Conservation (phyloP, 306 rosid species). For the Quercus parvula region DNA sequence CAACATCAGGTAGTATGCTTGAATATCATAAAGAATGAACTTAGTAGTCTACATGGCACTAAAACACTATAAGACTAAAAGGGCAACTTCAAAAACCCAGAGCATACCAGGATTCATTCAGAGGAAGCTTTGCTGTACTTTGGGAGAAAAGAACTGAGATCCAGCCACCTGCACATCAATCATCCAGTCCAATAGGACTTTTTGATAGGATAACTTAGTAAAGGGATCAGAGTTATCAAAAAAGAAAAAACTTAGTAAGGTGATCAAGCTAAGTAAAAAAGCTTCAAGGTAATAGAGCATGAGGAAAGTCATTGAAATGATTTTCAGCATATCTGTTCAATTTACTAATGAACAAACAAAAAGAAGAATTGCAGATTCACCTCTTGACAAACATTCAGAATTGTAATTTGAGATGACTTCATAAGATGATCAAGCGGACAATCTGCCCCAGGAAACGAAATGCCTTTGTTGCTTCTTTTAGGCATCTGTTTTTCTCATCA, state of each 20-base stretch:
- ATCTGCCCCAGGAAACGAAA: conserved; percentile 70
- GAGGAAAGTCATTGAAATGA: neutral
- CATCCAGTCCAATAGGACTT: too few relatives aligned
- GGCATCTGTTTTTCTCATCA: conserved; percentile 72
- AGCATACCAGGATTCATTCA: too few relatives aligned
- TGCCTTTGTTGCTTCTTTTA: conserved; percentile 78
- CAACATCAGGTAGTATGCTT: too few relatives aligned
- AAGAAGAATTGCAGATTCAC: neutral
- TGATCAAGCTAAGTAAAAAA: neutral
- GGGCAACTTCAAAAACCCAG: too few relatives aligned
- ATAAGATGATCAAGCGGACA: conserved; percentile 72
- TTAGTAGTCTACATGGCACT: too few relatives aligned
- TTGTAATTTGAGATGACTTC: neutral
- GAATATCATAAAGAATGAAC: too few relatives aligned
- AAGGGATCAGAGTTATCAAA: neutral
- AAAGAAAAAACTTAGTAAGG: neutral
- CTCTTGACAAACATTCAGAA: neutral
- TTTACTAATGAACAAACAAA: neutral
- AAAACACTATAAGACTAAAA: too few relatives aligned
- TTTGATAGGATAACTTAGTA: too few relatives aligned
- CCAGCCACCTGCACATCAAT: too few relatives aligned
- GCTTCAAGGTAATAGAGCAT: neutral
- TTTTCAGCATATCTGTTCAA: neutral
- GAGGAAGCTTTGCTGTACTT: too few relatives aligned
- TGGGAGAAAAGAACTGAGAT: too few relatives aligned